Evolutionary conservation across 352 stramenopile genomes (phyloP).

Genomic region (Globisporangium paroecandrum): DNA sequence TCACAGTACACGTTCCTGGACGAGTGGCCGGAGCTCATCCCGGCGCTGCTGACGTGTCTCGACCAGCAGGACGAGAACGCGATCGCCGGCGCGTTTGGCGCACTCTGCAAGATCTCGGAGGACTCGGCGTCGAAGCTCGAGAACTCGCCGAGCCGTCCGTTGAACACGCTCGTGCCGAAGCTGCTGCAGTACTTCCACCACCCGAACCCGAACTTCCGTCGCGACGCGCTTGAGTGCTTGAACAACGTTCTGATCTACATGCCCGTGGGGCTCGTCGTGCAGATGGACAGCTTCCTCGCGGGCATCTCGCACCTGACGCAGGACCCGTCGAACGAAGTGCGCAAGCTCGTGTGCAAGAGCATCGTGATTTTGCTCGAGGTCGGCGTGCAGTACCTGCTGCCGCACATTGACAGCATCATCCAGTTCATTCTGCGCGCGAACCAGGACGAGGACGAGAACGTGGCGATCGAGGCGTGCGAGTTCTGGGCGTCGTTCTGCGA

Average conservation of each 20-base stretch:
- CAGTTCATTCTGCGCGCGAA: slow-evolving; percentile 89
- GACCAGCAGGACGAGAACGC: slow-evolving; percentile 51
- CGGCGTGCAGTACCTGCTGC: slow-evolving; percentile 86
- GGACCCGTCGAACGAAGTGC: slow-evolving; percentile 76
- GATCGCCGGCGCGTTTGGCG: slow-evolving; percentile 80
- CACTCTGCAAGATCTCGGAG: slow-evolving; percentile 88
- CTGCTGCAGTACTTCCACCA: slow-evolving; percentile 89
- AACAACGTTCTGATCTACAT: slow-evolving; percentile 90
- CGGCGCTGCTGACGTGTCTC: slow-evolving; percentile 53
- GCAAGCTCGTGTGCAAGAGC: slow-evolving; percentile 88
- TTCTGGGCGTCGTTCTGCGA: slow-evolving; percentile 91
- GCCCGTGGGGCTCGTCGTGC: slow-evolving; percentile 82
- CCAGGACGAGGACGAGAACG: slow-evolving; percentile 82
- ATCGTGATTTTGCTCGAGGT: slow-evolving; percentile 89
- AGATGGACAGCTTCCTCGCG: slow-evolving; percentile 89
- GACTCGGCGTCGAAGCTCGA: slow-evolving; percentile 88
- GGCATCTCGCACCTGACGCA: slow-evolving; percentile 87
- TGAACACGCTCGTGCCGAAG: slow-evolving; percentile 87
- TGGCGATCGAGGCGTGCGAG: slow-evolving; percentile 87
- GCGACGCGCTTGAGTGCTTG: slow-evolving; percentile 84
- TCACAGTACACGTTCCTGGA: slow-evolving; percentile 86
- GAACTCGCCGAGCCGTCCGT: slow-evolving; percentile 80
- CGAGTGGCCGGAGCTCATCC: slow-evolving; percentile 88
- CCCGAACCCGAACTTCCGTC: slow-evolving; percentile 68
- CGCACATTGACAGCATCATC: slow-evolving; percentile 88